Base-by-base conservation (phyloP, 2,329 filamentous ascomycete species). In the Colletotrichum lindemuthianum region DNA sequence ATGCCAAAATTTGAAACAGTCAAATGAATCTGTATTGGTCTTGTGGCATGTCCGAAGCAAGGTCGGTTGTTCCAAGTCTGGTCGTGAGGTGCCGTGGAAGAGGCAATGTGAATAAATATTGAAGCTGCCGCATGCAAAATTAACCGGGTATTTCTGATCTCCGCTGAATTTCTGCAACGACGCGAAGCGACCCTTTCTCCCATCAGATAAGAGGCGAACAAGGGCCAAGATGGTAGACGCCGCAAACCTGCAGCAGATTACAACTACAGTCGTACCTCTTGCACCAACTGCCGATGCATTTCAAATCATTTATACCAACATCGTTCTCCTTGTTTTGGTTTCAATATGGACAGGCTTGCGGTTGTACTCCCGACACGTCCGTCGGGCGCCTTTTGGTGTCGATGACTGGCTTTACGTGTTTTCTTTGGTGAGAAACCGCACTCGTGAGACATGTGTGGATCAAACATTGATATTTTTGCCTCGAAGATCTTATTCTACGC, bases 301-400 rank as follows among this genome's bases (percentile, higher is more conserved):
- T 11, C 56, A 59, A n/a, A 48, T 59, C 11, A 39, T 59, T 15
- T 59, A 59, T 12, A 51, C 56, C 8, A 59, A 59, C 45, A 37
- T 52, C 36, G 8, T 59, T 12, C 40, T 59, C 13, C 47, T 51
- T 5, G n/a, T 51, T 8, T 33, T 59, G 16, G 55, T 59, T 7
- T 41, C 55, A 10, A 50, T 59, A 39, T 59, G 55, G 55, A 59
- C 55, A 10, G 55, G 47, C 6, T 32, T 59, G 37, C 47, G 55
- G 5, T 12, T 59, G 12, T 59, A 59, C 45, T 59, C 55, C 11
- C 55, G 55, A 16, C 36, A 50, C 13, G 43, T 59, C 37, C 55
- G 55, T 15, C 55, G 55, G 7, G 45, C 32, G 32, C 47, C 56
- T 11, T 59, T 59, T 49, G 56, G 56, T 24, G 37, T 45, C 6